Conservation (phyloP, 2,329 filamentous ascomycete species). For the Dactylonectria estremocensis region DNA sequence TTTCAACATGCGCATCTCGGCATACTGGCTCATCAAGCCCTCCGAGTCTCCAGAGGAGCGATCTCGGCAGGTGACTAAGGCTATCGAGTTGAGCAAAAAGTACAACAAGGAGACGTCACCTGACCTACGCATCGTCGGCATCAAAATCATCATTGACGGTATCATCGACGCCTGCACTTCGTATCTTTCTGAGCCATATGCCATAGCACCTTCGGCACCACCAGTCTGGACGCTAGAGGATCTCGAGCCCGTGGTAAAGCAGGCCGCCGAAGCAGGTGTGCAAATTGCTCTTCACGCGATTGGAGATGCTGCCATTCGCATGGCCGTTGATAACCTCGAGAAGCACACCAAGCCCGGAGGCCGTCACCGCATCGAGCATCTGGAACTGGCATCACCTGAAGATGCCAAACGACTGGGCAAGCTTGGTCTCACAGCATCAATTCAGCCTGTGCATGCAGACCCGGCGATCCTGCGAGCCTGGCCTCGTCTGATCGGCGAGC, state of each 20-base stretch:
- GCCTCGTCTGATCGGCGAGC: conserved; percentile 68
- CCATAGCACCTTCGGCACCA: conserved; percentile 58
- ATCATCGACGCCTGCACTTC: conserved; percentile 76
- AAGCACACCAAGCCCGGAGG: conserved; percentile 58
- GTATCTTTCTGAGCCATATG: conserved; percentile 70
- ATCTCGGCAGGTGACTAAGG: conserved; percentile 64
- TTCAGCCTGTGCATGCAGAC: conserved; percentile 71
- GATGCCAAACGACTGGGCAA: conserved; percentile 70
- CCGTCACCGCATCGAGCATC: conserved; percentile 74
- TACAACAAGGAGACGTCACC: conserved; percentile 55
- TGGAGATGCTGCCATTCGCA: conserved; percentile 70
- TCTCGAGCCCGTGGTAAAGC: conserved; percentile 68
- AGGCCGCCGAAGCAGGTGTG: conserved; percentile 66
- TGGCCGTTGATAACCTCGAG: conserved; percentile 69
- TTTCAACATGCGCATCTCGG: conserved; percentile 62
- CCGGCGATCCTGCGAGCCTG: conserved; percentile 73
- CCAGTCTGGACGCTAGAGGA: conserved; percentile 69
- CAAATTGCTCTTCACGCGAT: conserved; percentile 77
- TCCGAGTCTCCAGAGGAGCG: conserved; percentile 57
- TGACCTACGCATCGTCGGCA: conserved; percentile 67
- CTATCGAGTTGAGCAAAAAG: conserved; percentile 59
- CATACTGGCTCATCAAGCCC: conserved; percentile 72
- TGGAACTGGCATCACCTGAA: conserved; percentile 69
- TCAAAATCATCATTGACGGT: conserved; percentile 76
- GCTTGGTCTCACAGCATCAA: conserved; percentile 71